Percentiles rank a stretch among this genome's conserved stretches.
Evolutionary conservation across 352 stramenopile genomes (phyloP).

Genomic region (Peronospora farinosa): DNA sequence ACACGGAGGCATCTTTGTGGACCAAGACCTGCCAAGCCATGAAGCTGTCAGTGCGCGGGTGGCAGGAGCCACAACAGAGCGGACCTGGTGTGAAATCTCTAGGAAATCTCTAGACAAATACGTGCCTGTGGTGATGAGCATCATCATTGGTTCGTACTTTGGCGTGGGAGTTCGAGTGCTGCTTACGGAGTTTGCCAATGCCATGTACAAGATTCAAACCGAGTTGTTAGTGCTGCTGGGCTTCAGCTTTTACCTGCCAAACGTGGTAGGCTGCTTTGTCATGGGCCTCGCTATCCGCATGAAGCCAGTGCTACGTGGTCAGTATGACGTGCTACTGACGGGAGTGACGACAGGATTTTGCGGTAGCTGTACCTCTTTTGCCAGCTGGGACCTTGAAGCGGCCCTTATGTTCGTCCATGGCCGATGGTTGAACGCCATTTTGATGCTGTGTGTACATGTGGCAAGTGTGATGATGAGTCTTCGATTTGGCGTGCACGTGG

Average conservation of each 20-base stretch:
- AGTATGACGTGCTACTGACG: conserved; percentile 45
- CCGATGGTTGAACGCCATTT: conserved; percentile 40
- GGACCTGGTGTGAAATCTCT: conserved; percentile 1
- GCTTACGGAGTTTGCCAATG: conserved; percentile 41
- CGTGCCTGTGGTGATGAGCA: conserved; percentile 31
- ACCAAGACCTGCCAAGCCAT: conserved; percentile 13
- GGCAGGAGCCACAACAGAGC: conserved; percentile 1
- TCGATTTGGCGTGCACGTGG: conserved; percentile 37
- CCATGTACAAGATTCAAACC: conserved; percentile 32
- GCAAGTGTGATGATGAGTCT: conserved; percentile 39
- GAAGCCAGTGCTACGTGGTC: conserved; percentile 38
- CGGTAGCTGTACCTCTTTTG: conserved; percentile 61
- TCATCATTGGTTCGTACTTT: conserved; percentile 42
- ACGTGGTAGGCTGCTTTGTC: conserved; percentile 56
- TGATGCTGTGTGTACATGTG: conserved; percentile 46
- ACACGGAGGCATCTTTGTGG: conserved; percentile 18
- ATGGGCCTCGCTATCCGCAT: conserved; percentile 45
- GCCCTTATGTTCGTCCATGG: conserved; percentile 47
- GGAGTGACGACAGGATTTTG: conserved; percentile 65
- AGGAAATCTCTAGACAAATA: conserved; percentile 25
- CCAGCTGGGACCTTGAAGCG: conserved; percentile 48
- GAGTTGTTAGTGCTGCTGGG: conserved; percentile 46
- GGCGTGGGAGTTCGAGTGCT: conserved; percentile 44
- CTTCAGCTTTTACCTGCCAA: conserved; percentile 49
- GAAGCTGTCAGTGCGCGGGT: conserved; percentile 9